Base-by-base conservation (phyloP, 371 early-diverging fungal species). In the Mortierella sp. region DNA sequence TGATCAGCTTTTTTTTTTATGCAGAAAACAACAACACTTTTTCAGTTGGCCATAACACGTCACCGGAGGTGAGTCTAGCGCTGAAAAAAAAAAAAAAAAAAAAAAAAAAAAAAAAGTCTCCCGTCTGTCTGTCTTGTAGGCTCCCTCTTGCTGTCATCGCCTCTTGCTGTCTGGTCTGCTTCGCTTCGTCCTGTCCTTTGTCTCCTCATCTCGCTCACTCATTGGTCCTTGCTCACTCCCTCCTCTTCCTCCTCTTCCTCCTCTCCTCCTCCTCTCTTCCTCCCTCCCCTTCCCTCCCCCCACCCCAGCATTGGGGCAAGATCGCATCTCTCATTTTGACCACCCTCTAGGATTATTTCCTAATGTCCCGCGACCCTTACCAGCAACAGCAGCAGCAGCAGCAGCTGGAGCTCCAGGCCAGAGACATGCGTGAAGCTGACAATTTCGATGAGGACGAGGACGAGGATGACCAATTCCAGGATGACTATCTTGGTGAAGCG, bases 401-500 rank as follows among this genome's bases (percentile, higher is more conserved):
- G 23, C 74, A 69, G 25, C 59, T 43, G 25, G 44, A 43, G 19
- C 53, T 64, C 37, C 61, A 69, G 21, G 68, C 52, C 29, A 56
- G 64, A 50, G 60, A 62, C 23, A 66, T 66, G 25, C 62, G 65
- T 46, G 69, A 74, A 14, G 75, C 74, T 9, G 74, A 74, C 50
- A 65, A 74, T 6, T 74, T 73, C 23, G 73, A 74, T 26, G 77
- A 76, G 3, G 75, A 75, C 19, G 76, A 74, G 21, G 76, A 77
- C 29, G 79, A 80, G 0, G 68, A 69, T 18, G 74, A 73, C 62
- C 70, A 63, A 30, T 62, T 70, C 7, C 70, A 70, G 48, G 74
- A 71, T 7, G 80, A 74, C 15, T 73, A 80, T 19, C 67, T 60
- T 14, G 74, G 64, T 59, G 74, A 80, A 7, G 74, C 74, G 30